Evolutionary conservation across 2,329 filamentous ascomycete genomes (phyloP).

Genomic region (Cryphonectria radicalis): DNA sequence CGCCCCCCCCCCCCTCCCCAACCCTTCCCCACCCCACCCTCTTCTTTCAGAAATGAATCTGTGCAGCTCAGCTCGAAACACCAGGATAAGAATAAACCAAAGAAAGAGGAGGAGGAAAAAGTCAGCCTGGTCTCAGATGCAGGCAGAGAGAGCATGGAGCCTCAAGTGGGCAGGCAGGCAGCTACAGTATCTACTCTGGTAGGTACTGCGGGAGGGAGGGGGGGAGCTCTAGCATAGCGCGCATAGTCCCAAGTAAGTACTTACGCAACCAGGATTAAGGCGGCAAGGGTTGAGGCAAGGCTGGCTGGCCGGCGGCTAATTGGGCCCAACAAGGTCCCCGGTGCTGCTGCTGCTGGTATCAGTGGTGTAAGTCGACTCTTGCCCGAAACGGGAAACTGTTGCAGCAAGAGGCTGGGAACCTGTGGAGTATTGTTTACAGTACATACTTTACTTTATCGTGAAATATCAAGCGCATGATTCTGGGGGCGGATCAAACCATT

Average conservation of each 20-base stretch:
- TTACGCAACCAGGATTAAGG: not conserved
- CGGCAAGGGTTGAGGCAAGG: not conserved
- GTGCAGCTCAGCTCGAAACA: not conserved
- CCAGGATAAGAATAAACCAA: not conserved
- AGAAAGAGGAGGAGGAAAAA: not conserved
- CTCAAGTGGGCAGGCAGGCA: not conserved
- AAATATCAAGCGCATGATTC: too few species aligned
- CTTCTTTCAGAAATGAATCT: not conserved
- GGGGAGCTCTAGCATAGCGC: not conserved
- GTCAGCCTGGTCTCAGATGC: not conserved
- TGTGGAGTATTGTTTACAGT: not conserved
- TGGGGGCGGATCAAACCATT: not conserved
- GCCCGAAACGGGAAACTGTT: not conserved
- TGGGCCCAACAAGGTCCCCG: not conserved
- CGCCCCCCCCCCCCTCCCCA: too few species aligned
- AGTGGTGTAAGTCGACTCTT: not conserved
- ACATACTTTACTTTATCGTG: too few species aligned
- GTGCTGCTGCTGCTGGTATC: not conserved
- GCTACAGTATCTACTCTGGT: not conserved
- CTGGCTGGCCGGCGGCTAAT: conserved; percentile 3
- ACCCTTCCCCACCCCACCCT: not conserved
- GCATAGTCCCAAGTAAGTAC: too few species aligned
- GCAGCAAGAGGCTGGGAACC: not conserved
- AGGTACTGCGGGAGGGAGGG: not conserved
- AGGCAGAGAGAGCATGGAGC: too few species aligned